Evolutionary conservation across 352 stramenopile genomes (phyloP).

Genomic region (Globisporangium spinosum): DNA sequence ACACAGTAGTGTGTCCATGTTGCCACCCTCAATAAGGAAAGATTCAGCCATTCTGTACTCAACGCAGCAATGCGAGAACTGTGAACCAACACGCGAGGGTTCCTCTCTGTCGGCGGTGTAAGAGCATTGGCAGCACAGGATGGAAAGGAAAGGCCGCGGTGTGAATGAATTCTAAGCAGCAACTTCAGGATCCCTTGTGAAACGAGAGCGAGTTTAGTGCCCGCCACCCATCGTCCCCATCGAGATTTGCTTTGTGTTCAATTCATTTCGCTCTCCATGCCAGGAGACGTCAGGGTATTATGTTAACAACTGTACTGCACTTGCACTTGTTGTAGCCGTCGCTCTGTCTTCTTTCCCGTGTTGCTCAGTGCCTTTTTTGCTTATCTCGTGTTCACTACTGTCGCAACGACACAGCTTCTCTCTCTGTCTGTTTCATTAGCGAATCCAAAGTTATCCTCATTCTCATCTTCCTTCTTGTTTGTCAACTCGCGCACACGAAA

Average conservation of each 20-base stretch:
- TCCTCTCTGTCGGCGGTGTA: neutral
- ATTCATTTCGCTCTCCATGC: neutral
- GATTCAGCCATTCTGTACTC: neutral
- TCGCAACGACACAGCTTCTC: neutral
- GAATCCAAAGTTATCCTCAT: neutral
- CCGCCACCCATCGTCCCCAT: neutral
- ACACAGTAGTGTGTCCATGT: neutral
- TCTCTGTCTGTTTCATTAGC: neutral
- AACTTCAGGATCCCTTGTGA: neutral
- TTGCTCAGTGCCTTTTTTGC: neutral
- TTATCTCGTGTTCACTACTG: neutral
- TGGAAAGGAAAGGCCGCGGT: neutral
- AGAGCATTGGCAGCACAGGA: neutral
- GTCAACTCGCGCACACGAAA: slow-evolving; percentile 1
- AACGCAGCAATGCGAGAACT: neutral
- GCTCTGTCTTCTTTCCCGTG: neutral
- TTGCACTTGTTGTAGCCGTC: neutral
- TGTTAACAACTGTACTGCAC: neutral
- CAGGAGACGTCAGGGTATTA: neutral
- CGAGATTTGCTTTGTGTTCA: neutral
- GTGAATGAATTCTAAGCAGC: neutral
- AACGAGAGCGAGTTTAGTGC: neutral
- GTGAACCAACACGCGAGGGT: neutral
- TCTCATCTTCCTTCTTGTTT: neutral
- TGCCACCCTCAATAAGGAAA: neutral